Evolutionary conservation across 345 rosid genomes (phyloP), one percentile per base, ranked within the genome.

Genomic region (Jatropha curcas): DNA sequence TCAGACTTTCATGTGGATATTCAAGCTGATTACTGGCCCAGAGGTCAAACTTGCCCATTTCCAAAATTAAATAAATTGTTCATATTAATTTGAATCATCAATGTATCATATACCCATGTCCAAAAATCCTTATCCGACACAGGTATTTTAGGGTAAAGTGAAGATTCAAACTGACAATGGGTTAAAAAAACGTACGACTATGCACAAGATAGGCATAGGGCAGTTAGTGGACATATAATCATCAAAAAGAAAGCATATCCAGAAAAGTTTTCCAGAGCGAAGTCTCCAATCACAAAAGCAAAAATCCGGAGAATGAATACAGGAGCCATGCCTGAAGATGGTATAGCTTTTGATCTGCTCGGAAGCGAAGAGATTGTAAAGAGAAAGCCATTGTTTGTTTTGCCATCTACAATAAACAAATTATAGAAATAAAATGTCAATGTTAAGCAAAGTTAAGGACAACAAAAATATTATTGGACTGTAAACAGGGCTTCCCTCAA

Each of bases 351-450:
- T 95, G 99, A 82, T 95, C 97, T 14, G 98, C 98, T 69, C 97
- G 97, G 59, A 77, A 80, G 46, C 80, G 79, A 77, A 95, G 84
- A 60, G 94, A 89, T 86, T 95, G 98, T 58, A 89, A 79, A 76
- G 99, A 92, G 83, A 83, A 95, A 19, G 81, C 98, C 99, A 95
- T 91, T 59, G 99, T 95, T 84, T 92, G 98, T 75, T 95, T 92
- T 58, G 96, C 99, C 99, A 95, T 95, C 98, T 95, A 78, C 66
- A 64, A 70, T 20, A 33, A 51, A 43, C 12, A 39, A 37, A 31
- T 30, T 24, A 66, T 31, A 14, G 17, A 45, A 65, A 31, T 12
- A 57, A 34, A 16, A 22, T 24, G 33, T 46, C 62, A 70, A 33
- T 16, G 65, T 59, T 46, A 72, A 62, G 70, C 71, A 73, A 56